Evolutionary conservation across 306 rosid species (phyloP).

Genomic region (Ammopiptanthus mongolicus): DNA sequence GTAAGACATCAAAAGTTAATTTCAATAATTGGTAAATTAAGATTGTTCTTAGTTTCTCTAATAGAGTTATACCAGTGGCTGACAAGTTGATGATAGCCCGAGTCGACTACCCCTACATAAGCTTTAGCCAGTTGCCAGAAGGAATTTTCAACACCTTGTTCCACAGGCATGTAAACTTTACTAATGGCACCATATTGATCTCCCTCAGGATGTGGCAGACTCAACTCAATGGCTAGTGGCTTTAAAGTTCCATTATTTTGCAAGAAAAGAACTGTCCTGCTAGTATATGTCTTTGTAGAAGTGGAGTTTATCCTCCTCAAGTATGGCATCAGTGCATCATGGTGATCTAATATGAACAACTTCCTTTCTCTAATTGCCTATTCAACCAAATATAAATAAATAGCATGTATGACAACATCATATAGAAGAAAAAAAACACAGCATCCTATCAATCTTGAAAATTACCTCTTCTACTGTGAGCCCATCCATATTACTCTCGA

Average conservation of each 20-base stretch:
- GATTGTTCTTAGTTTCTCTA: background rate
- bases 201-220: conserved; percentile 59
- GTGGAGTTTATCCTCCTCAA: conserved; percentile 61
- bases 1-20: background rate
- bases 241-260: conserved; percentile 52
- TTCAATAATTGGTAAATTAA: background rate
- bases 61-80: conserved; percentile 65
- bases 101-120: conserved; percentile 61
- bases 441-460: background rate
- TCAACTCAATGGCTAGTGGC: conserved; percentile 73
- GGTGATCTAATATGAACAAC: conserved; percentile 69
- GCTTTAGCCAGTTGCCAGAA: conserved; percentile 86
- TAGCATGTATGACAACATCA: background rate
- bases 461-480: conserved; percentile 60
- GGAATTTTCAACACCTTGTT: conserved; percentile 46
- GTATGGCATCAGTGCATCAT: conserved; percentile 66
- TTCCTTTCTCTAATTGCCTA: conserved; percentile 55
- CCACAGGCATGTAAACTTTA: conserved; percentile 46
- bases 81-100: conserved; percentile 74
- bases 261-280: conserved; percentile 63
- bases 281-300: conserved; percentile 54
- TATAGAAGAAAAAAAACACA: background rate
- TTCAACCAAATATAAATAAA: conserved; percentile 16
- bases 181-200: conserved; percentile 56
- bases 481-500: conserved; percentile 47